Percentiles rank a stretch among this genome's conserved stretches.
These are phyloP conservation scores for Brassica incana DNA, from an alignment of 345 rosid species.

Conservation along the genomic window DNA sequence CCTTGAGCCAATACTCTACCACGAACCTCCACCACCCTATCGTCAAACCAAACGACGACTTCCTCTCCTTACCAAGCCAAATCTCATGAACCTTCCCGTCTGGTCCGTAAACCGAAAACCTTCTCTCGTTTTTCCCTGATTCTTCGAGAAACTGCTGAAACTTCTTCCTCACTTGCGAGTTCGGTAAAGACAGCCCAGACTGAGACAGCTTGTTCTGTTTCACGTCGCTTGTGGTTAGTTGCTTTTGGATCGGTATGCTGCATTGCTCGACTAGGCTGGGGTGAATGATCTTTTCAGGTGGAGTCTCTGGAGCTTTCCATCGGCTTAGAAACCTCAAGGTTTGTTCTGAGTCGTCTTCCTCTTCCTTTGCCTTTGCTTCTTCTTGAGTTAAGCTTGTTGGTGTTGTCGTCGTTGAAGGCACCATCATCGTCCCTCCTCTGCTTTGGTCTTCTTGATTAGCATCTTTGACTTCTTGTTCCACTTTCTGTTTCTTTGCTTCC, in stretches of 20 bases:
- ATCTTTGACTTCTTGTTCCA: background rate
- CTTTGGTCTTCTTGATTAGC: background rate
- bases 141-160: background rate
- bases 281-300: background rate
- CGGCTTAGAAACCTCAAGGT: background rate
- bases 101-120: slow-evolving; percentile 12
- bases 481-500: background rate
- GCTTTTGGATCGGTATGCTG: slow-evolving; percentile 17
- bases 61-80: background rate
- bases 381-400: background rate
- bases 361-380: background rate
- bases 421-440: background rate
- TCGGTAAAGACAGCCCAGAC: background rate
- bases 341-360: slow-evolving; percentile 14
- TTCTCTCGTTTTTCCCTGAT: background rate
- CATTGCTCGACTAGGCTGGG: background rate
- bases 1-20: background rate
- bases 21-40: slow-evolving; percentile 12
- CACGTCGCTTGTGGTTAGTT: slow-evolving; percentile 7
- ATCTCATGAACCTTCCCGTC: slow-evolving; percentile 2
- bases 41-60: background rate
- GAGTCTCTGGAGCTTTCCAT: background rate
- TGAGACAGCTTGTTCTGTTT: background rate
- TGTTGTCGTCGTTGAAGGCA: background rate
- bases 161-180: background rate